Percentiles rank a stretch among this genome's conserved stretches.
Conservation (phyloP, 2,329 filamentous ascomycete species). For the Beauveria sp. region DNA sequence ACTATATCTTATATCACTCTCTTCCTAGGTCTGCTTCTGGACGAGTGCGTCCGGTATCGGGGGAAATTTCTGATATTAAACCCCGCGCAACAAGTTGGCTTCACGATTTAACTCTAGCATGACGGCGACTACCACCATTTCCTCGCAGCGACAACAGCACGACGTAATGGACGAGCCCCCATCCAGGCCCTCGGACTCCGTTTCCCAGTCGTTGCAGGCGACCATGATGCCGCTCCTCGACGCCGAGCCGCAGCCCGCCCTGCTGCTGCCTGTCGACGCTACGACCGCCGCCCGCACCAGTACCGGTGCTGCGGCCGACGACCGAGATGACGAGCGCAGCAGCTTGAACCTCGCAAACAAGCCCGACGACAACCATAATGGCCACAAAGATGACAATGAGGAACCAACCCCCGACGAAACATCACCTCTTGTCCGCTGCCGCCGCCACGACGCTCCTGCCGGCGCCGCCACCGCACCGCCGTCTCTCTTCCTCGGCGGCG, state of each 20-base stretch:
- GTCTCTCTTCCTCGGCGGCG: slow-evolving; percentile 34
- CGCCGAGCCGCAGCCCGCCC: slow-evolving; percentile 33
- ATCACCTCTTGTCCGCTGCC: slow-evolving; percentile 20
- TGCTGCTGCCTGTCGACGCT: slow-evolving; percentile 24
- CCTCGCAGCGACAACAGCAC: not conserved
- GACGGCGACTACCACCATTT: not conserved
- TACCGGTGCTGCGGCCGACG: not conserved
- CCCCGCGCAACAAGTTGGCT: too few species aligned
- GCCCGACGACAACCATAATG: not conserved
- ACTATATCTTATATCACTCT: too few species aligned
- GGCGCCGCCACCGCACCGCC: not conserved
- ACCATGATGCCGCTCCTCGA: slow-evolving; percentile 31
- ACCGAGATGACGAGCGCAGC: not conserved
- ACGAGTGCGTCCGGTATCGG: not conserved
- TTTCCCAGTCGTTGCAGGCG: slow-evolving; percentile 32
- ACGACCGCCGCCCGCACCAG: not conserved
- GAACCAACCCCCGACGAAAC: slow-evolving; percentile 15
- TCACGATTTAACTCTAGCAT: not conserved
- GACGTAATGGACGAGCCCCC: not conserved
- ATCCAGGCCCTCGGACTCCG: slow-evolving; percentile 16
- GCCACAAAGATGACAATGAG: not conserved
- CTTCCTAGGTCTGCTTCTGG: too few species aligned
- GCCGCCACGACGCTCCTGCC: not conserved
- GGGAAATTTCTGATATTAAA: not conserved
- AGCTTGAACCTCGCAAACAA: too few species aligned